Percentiles rank a stretch among this genome's conserved stretches.
phyloP scores from a whole-genome alignment of 805 yeast species.

The Jamesozyma hellenica region DNA sequence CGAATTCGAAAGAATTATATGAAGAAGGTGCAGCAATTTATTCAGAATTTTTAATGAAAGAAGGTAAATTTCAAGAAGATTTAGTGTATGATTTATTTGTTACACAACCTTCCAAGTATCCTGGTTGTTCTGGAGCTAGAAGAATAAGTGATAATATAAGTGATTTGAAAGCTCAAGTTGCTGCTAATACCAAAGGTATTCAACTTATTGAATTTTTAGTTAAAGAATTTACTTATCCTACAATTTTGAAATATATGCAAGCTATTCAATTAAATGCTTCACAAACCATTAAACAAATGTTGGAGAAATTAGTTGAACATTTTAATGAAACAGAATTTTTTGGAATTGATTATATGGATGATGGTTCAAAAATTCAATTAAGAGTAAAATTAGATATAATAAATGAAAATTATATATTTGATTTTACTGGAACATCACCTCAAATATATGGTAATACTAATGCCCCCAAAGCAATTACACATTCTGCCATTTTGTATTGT shows the following conservation, averaged over 20 bases:
- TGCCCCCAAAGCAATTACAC: constrained; percentile 85
- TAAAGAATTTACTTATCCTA: constrained; percentile 48
- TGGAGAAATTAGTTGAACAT: constrained; percentile 37
- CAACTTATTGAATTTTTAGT: constrained; percentile 50
- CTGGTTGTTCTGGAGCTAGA: constrained; percentile 87
- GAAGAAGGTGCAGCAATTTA: constrained; percentile 88
- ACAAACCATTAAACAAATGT: constrained; percentile 49
- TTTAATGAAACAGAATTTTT: constrained; percentile 32
- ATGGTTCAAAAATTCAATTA: constrained; percentile 61
- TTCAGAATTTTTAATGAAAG: constrained; percentile 61
- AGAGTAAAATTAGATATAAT: constrained; percentile 40
- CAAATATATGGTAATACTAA: constrained; percentile 84
- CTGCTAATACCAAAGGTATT: constrained; percentile 84
- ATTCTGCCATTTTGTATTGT: constrained; percentile 81
- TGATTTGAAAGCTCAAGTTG: constrained; percentile 75
- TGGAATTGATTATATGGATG: constrained; percentile 67
- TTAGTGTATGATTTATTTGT: constrained; percentile 52
- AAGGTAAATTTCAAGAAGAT: constrained; percentile 68
- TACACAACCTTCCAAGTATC: constrained; percentile 65
- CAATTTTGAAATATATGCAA: constrained; percentile 62
- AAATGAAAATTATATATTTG: constrained; percentile 59
- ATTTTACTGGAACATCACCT: constrained; percentile 78
- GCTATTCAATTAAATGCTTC: constrained; percentile 80
- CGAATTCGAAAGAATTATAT: constrained; percentile 71
- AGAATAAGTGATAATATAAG: constrained; percentile 74